These are phyloP conservation scores for Euptelea pleiosperma DNA, from an alignment of 164 flowering plant species.

Conservation along the genomic window DNA sequence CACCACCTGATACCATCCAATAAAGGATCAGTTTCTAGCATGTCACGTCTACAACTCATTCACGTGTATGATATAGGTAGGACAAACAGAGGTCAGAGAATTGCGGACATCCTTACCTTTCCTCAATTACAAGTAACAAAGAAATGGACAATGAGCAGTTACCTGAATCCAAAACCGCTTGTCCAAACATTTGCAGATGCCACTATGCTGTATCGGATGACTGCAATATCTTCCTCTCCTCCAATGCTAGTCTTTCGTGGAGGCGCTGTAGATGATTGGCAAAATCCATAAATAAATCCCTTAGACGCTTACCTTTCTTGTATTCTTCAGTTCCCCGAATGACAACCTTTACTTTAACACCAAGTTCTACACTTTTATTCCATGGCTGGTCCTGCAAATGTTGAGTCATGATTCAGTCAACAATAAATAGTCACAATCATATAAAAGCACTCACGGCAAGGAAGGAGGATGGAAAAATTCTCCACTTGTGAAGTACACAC, in stretches of 20 bases:
- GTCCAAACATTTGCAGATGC: neutral
- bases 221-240: conserved; percentile 21
- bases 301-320: conserved; percentile 23
- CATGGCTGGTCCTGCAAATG: conserved; percentile 10
- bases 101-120: neutral
- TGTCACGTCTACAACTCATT: no score
- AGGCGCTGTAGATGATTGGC: conserved; percentile 21
- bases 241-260: conserved; percentile 24
- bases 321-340: conserved; percentile 28
- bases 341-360: conserved; percentile 25
- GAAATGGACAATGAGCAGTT: no score
- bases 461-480: neutral
- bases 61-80: no score
- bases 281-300: conserved; percentile 25
- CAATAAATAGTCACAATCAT: neutral
- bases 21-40: no score
- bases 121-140: neutral
- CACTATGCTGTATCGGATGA: neutral
- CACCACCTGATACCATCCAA: no score
- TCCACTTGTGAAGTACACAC: neutral
- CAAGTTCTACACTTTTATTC: neutral
- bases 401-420: neutral
- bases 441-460: no score
- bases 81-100: no score
- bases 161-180: neutral